Conservation (phyloP, 257 asterid genomes). For the Plantago ovata region DNA sequence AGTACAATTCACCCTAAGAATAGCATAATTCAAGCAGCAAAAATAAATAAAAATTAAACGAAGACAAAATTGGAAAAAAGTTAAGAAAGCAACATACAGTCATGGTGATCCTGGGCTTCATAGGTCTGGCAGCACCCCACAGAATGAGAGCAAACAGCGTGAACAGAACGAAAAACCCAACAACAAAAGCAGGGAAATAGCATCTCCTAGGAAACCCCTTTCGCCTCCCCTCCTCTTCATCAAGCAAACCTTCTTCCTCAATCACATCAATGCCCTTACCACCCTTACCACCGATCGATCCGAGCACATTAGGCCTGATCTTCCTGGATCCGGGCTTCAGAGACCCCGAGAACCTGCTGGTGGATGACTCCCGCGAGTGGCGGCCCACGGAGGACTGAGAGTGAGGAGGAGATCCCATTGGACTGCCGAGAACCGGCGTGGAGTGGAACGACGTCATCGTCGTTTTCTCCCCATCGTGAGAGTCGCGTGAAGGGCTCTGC, state of each 20-base stretch:
- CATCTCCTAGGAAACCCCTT: conserved; percentile 53
- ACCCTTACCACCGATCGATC: conserved; percentile 49
- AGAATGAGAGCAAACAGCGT: conserved; percentile 61
- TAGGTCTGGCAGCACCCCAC: conserved; percentile 66
- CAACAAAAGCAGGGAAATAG: conserved; percentile 53
- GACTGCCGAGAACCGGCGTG: conserved; percentile 62
- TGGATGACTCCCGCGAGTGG: conserved; percentile 86
- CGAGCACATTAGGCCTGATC: conserved; percentile 60
- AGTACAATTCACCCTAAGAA: not conserved
- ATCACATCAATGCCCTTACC: conserved; percentile 63
- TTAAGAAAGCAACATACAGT: conserved; percentile 38
- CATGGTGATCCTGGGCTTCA: conserved; percentile 60
- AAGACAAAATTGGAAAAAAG: no score
- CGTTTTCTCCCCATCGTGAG: conserved; percentile 89
- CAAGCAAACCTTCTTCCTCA: conserved; percentile 76
- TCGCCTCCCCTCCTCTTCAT: conserved; percentile 33
- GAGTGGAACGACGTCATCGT: conserved; percentile 75
- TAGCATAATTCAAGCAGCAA: not conserved
- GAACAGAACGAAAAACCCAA: conserved; percentile 58
- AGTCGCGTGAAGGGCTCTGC: conserved; percentile 88
- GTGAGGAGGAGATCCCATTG: conserved; percentile 75
- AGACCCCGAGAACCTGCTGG: conserved; percentile 78
- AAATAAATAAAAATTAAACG: no score
- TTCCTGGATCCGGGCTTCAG: conserved; percentile 78
- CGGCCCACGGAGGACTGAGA: conserved; percentile 79